Conservation (phyloP, 345 rosid species). For the Eucalyptus paniculata region DNA sequence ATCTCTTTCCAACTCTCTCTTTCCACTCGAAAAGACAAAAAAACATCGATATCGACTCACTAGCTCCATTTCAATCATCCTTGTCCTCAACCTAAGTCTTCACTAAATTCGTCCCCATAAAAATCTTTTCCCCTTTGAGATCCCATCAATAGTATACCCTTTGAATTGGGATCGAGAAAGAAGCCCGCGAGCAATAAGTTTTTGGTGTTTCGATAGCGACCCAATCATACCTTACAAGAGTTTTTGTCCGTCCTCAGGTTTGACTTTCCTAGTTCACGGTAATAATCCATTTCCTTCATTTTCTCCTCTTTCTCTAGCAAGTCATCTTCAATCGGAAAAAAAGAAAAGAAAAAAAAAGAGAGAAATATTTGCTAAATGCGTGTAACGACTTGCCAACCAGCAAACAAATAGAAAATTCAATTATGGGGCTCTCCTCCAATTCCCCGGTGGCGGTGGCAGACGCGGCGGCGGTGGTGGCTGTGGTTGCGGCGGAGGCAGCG, state of each 20-base stretch:
- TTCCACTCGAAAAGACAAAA: neutral
- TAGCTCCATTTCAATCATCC: neutral
- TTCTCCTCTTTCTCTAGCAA: neutral
- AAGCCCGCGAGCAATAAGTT: neutral
- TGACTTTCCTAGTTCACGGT: neutral
- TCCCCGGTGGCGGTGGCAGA: too few relatives aligned
- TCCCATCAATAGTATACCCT: neutral
- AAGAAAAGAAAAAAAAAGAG: neutral
- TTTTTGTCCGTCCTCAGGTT: neutral
- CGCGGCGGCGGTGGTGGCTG: rapidly evolving
- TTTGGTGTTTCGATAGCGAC: neutral
- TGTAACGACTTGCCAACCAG: neutral
- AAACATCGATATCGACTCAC: neutral
- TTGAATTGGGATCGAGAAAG: too few relatives aligned
- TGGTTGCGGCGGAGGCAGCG: rapidly evolving
- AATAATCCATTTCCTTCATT: neutral
- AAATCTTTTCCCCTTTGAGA: neutral
- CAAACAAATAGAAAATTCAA: neutral
- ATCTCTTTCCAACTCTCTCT: neutral
- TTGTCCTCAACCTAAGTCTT: neutral
- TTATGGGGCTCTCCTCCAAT: too few relatives aligned
- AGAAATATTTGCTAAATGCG: conserved; percentile 5
- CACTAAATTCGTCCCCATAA: neutral
- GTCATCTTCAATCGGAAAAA: neutral
- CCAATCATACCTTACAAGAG: neutral